Percentiles rank a stretch among this genome's conserved stretches.
These are phyloP conservation scores for Russula griseocarnosa DNA, from an alignment of 768 basidiomycete species.

Conservation along the genomic window DNA sequence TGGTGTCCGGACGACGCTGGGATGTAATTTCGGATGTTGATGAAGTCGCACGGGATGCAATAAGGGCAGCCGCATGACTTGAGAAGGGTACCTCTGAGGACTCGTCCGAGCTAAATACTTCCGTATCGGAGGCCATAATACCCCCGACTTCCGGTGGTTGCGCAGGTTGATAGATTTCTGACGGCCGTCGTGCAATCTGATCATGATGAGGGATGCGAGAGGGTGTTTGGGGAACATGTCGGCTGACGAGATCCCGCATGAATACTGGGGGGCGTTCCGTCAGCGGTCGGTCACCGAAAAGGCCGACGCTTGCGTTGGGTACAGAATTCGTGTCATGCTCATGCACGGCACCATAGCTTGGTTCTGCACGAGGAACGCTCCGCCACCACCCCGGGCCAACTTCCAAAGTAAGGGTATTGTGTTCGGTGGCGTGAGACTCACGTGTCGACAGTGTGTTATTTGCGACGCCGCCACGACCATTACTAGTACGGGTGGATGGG, in stretches of 20 bases:
- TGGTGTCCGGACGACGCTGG: constrained; percentile 8
- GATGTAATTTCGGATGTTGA: constrained; percentile 12
- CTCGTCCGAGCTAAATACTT: constrained; percentile 12
- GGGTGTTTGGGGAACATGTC: constrained; percentile 13
- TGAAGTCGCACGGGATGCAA: constrained; percentile 21
- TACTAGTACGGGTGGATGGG: constrained; percentile 5
- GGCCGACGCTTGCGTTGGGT: neutral
- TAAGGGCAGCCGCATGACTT: constrained; percentile 26
- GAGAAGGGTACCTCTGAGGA: constrained; percentile 27
- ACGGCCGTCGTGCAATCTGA: constrained; percentile 6
- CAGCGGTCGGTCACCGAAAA: constrained; percentile 6
- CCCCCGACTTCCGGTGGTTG: constrained; percentile 7
- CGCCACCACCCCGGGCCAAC: constrained; percentile 18
- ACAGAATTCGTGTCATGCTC: constrained; percentile 6
- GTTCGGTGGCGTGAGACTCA: constrained; percentile 9
- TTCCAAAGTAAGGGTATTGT: constrained; percentile 1
- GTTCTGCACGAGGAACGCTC: constrained; percentile 18
- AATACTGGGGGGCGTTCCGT: constrained; percentile 9
- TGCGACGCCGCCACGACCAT: constrained; percentile 6
- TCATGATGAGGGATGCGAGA: constrained; percentile 12
- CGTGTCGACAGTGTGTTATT: constrained; percentile 10
- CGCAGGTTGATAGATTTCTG: constrained; percentile 15
- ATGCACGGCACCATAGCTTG: constrained; percentile 15
- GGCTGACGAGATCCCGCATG: constrained; percentile 17
- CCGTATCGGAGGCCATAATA: constrained; percentile 1